Conservation (phyloP, 2,329 filamentous ascomycete genomes). For the Exserohilum rostratum region DNA sequence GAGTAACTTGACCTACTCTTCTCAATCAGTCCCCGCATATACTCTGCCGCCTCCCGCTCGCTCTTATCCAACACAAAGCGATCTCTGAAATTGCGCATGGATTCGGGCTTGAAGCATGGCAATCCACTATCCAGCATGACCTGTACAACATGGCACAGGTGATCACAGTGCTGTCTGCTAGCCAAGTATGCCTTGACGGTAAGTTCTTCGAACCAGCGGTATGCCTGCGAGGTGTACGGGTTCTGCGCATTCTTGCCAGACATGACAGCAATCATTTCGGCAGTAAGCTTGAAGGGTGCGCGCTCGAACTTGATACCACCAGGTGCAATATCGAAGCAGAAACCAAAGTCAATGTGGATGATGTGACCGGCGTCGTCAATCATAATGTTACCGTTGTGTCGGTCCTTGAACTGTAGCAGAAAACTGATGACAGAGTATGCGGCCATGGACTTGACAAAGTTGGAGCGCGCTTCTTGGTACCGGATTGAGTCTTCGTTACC, state of each 20-base stretch:
- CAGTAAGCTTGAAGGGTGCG: conserved; percentile 96
- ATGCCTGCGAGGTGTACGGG: conserved; percentile 73
- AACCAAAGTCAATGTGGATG: conserved; percentile 92
- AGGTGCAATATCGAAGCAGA: conserved; percentile 98
- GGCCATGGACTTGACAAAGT: conserved; percentile 99
- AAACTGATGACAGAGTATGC: conserved; percentile 98
- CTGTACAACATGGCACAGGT: conserved; percentile 85
- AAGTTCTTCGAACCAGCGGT: conserved; percentile 95
- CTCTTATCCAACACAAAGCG: conserved; percentile 90
- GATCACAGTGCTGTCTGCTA: conserved; percentile 81
- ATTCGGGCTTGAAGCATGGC: conserved; percentile 97
- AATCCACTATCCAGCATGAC: conserved; percentile 96
- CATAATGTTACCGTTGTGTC: conserved; percentile 85
- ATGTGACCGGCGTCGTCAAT: conserved; percentile 87
- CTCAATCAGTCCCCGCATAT: conserved; percentile 86
- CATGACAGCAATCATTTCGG: conserved; percentile 99
- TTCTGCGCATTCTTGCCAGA: conserved; percentile 66
- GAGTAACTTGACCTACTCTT: conserved; percentile 90
- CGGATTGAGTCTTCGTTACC: conserved; percentile 93
- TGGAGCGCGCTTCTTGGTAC: conserved; percentile 93
- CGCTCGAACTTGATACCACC: conserved; percentile 97
- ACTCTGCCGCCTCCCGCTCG: conserved; percentile 92
- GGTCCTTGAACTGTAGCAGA: conserved; percentile 96
- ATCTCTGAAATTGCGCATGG: conserved; percentile 88
- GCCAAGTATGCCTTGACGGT: conserved; percentile 95